phyloP scores from a whole-genome alignment of 1,139 yeast genomes.

The Saccharomyces hybrid region DNA sequence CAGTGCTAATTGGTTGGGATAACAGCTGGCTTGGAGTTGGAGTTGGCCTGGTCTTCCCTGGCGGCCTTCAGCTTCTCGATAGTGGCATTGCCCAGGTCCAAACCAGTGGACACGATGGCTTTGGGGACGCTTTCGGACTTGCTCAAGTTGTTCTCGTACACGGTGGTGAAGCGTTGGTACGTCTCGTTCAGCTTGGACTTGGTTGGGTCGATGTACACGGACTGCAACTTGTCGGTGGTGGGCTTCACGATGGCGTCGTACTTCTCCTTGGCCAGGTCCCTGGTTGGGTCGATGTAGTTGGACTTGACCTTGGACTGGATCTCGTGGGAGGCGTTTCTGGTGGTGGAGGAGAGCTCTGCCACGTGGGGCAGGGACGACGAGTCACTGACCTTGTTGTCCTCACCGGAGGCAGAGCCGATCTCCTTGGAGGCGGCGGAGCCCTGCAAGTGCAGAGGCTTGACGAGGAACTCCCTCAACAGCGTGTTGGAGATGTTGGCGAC shows the following conservation, averaged over 20 bases:
- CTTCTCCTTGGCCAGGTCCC: constrained; percentile 14
- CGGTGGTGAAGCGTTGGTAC: constrained; percentile 25
- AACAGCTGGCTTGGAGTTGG: not conserved
- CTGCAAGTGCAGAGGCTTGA: constrained; percentile 21
- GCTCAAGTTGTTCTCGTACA: constrained; percentile 24
- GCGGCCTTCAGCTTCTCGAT: constrained; percentile 21
- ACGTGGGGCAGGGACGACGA: constrained; percentile 21
- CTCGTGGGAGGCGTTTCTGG: constrained; percentile 22
- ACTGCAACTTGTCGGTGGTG: constrained; percentile 18
- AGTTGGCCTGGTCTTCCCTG: constrained; percentile 3
- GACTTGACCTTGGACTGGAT: constrained; percentile 19
- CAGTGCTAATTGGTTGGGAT: not conserved
- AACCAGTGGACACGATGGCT: constrained; percentile 29
- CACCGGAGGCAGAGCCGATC: constrained; percentile 3
- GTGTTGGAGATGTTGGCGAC: constrained; percentile 25
- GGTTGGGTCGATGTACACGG: constrained; percentile 20
- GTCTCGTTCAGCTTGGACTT: constrained; percentile 20
- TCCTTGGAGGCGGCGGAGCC: constrained; percentile 4
- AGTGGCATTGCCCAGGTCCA: constrained; percentile 25
- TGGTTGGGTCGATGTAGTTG: constrained; percentile 15
- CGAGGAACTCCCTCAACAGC: constrained; percentile 21
- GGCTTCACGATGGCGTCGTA: constrained; percentile 20
- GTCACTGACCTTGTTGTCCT: not conserved
- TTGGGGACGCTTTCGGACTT: constrained; percentile 29
- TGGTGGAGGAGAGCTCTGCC: constrained; percentile 25